phyloP scores from a whole-genome alignment of 345 rosid genomes.

The Cardamine occulta region DNA sequence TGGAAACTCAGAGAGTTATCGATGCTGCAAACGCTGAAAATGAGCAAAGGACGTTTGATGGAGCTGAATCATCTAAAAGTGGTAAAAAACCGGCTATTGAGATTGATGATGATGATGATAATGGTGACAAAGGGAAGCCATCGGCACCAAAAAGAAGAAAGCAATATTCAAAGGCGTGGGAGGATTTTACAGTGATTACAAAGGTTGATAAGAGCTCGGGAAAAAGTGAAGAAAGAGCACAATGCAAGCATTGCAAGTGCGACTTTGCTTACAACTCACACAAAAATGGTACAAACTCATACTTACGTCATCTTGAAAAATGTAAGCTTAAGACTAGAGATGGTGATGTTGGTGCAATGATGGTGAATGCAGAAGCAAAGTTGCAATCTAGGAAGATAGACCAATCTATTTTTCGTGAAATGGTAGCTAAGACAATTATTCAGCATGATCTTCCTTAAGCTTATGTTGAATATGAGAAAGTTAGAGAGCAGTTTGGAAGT shows the following conservation, averaged over 20 bases:
- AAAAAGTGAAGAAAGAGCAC: not conserved
- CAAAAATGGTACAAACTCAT: not conserved
- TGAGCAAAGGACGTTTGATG: too few relatives aligned
- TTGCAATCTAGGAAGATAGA: not conserved
- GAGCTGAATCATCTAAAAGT: not conserved
- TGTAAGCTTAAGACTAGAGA: not conserved
- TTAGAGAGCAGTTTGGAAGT: not conserved
- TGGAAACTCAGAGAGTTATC: too few relatives aligned
- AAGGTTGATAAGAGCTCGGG: not conserved
- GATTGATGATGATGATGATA: not conserved
- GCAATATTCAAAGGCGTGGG: not conserved
- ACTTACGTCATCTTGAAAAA: not conserved
- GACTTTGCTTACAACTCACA: not conserved
- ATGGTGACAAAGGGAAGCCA: not conserved
- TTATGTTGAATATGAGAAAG: constrained; percentile 9
- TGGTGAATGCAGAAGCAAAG: not conserved
- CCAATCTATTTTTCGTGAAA: not conserved
- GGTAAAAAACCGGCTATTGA: not conserved
- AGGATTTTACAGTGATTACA: not conserved
- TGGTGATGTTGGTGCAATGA: not conserved
- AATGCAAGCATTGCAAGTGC: not conserved
- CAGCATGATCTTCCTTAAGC: not conserved
- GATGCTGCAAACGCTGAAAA: too few relatives aligned
- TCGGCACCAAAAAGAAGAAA: not conserved
- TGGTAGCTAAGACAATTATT: not conserved